phyloP scores from a whole-genome alignment of 2,329 filamentous ascomycete genomes.

The Fusarium protoensiforme region DNA sequence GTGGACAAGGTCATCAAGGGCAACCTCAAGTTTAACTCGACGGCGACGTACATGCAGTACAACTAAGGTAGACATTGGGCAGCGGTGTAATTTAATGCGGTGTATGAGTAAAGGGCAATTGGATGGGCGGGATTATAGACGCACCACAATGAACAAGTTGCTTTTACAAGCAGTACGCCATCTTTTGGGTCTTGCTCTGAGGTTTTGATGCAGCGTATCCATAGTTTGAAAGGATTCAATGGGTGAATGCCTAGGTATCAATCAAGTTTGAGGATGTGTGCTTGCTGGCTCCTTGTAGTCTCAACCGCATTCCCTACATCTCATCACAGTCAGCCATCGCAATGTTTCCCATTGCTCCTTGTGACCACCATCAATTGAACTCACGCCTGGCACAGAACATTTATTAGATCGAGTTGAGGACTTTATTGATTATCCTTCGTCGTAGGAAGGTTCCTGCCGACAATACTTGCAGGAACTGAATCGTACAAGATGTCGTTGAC shows the following conservation, averaged over 20 bases:
- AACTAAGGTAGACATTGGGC: conserved; percentile 70
- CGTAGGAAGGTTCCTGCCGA: not conserved
- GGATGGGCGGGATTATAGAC: conserved; percentile 39
- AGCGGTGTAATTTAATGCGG: conserved; percentile 43
- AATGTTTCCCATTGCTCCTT: not conserved
- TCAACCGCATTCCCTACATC: not conserved
- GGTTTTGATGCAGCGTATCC: not conserved
- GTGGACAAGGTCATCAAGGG: conserved; percentile 99
- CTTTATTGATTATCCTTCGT: not conserved
- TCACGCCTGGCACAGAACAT: not conserved
- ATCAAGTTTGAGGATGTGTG: not conserved
- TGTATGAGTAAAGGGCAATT: conserved; percentile 49
- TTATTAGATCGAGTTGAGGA: not conserved
- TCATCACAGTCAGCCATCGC: not conserved
- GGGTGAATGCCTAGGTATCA: not conserved
- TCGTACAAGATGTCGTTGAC: not conserved
- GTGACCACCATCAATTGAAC: not conserved
- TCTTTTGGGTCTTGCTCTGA: not conserved
- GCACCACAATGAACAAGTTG: conserved; percentile 35
- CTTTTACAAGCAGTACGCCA: conserved; percentile 7
- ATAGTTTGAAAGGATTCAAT: not conserved
- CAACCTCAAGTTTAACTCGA: conserved; percentile 99
- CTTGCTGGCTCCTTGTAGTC: not conserved
- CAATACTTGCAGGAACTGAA: not conserved
- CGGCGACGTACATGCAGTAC: conserved; percentile 98